Conservation (phyloP, 345 rosid genomes). For the Eucalyptus leucophloia region DNA sequence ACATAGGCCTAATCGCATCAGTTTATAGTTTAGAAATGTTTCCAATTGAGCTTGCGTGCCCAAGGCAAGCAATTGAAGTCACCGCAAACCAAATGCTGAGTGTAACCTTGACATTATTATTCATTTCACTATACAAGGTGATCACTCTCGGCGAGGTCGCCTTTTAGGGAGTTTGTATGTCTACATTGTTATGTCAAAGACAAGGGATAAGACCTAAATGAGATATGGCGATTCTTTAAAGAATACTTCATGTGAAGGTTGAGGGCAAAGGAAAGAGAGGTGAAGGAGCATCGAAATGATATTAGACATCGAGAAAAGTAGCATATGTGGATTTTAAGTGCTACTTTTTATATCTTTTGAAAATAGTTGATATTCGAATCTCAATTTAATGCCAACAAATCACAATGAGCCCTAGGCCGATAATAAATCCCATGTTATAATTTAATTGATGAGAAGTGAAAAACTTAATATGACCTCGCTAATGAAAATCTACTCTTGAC, state of each 20-base stretch:
- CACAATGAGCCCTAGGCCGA: neutral
- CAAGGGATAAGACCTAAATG: neutral
- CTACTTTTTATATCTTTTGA: no score
- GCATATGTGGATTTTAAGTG: neutral
- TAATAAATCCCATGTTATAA: neutral
- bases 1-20: rapidly evolving
- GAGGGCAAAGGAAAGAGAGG: neutral
- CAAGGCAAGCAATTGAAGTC: neutral
- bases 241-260: neutral
- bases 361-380: no score
- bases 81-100: neutral
- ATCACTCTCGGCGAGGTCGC: rapidly evolving
- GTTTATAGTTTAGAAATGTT: no score
- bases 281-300: no score
- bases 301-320: no score
- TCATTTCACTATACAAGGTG: no score
- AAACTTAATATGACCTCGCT: no score
- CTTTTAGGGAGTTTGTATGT: neutral
- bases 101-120: neutral
- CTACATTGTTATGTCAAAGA: neutral
- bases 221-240: no score
- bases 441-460: no score
- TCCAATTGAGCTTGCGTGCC: no score
- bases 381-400: no score
- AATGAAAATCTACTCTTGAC: no score